Evolutionary conservation across 108 stramenopile species (phyloP), one percentile per base, ranked within the genome.

Genomic region (Phaeodactylum tricornutum): DNA sequence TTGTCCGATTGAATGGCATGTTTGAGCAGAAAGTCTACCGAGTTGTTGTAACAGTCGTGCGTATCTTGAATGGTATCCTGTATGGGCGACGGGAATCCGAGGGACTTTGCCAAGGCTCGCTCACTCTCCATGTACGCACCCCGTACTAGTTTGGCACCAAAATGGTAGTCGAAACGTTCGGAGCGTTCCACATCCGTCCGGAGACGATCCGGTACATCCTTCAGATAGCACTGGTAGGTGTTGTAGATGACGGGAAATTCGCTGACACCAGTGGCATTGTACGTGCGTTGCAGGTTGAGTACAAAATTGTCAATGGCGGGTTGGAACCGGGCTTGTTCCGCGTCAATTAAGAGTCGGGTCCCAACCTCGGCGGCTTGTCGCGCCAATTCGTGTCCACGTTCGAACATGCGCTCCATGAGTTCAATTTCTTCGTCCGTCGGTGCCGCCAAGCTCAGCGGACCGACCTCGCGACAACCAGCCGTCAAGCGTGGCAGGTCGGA

Each of bases 81-180:
- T 41, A 94, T 86, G 1, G 93, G 96, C 50, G 53, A 57, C 16
- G 69, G 62, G 46, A 69, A 62, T 1, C 59, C 58, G 47, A 60
- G 32, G 24, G 65, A 48, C 50, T 43, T 43, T 1, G 98, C 94
- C 29, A 86, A 58, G 43, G 64, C 65, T 5, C 90, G 68, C 64
- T 97, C 98, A 27, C 75, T 69, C 7, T 82, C 75, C 93, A 97
- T 95, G 81, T 99, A 99, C 1, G 98, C 98, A 25, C 96, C 98
- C 4, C 98, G 83, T 24, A 99, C 98, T 3, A 96, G 74, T 63
- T 97, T 99, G 25, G 90, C 94, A 25, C 81, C 94, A 58, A 95
- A 92, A 22, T 74, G 69, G 52, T 72, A 95, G 3, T 44, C 51
- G 39, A 61, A 64, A 16, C 91, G 66, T 23, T 87, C 55, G 22